These are phyloP conservation scores for Suillus subaureus DNA, from an alignment of 768 basidiomycete genomes.

Conservation along the genomic window DNA sequence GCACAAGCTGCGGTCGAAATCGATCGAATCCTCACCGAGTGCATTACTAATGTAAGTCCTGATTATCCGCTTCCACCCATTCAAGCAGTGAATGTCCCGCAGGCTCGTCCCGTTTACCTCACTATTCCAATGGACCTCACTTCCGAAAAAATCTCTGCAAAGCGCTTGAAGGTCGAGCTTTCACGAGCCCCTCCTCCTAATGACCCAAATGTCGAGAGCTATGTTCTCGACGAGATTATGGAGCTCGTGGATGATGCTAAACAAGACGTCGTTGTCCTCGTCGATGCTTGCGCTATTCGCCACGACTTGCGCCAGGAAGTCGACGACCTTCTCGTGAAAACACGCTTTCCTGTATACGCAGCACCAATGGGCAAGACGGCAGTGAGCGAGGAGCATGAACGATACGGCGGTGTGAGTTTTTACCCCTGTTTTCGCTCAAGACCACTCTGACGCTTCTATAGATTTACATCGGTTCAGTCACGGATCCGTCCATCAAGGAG, in stretches of 20 bases:
- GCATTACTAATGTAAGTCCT: conserved; percentile 51
- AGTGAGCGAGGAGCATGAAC: conserved; percentile 66
- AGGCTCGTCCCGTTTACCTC: conserved; percentile 88
- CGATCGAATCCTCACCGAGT: conserved; percentile 75
- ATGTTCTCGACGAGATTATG: conserved; percentile 74
- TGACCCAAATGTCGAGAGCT: conserved; percentile 59
- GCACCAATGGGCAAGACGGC: conserved; percentile 84
- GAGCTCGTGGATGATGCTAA: conserved; percentile 61
- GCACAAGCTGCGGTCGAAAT: conserved; percentile 66
- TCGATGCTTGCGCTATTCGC: conserved; percentile 80
- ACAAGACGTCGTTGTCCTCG: conserved; percentile 68
- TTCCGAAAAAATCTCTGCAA: conserved; percentile 62
- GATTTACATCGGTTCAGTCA: conserved; percentile 79
- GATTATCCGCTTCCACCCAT: not conserved
- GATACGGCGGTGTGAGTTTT: conserved; percentile 76
- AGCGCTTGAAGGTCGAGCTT: conserved; percentile 62
- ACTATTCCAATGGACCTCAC: conserved; percentile 86
- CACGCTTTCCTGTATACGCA: conserved; percentile 72
- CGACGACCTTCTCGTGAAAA: conserved; percentile 60
- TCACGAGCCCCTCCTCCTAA: conserved; percentile 51
- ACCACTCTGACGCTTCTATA: conserved; percentile 27
- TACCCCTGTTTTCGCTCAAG: not conserved
- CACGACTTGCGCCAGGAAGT: conserved; percentile 68
- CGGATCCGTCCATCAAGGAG: conserved; percentile 64
- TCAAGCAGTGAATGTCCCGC: not conserved